Base-by-base conservation (phyloP, 257 asterid genomes). In the Solanum chilense region DNA sequence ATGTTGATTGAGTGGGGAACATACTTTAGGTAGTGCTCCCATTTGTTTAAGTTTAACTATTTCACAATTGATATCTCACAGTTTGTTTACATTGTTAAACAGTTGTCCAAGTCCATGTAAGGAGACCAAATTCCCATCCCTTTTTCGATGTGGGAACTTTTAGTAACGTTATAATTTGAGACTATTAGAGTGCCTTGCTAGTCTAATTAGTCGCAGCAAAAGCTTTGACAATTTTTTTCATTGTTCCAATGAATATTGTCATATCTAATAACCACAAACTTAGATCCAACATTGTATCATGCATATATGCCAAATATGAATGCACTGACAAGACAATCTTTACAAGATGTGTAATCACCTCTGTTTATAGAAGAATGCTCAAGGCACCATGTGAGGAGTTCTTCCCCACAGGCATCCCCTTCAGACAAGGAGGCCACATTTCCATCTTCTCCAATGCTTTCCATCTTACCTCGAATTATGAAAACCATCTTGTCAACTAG, bases 371-470 rank as follows among this genome's bases (percentile, higher is more conserved):
- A 93, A 91, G 99, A 95, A 89, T 97, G 96, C 89, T 97, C 99
- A 18, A 97, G 97, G 94, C 93, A 96, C 99, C 98, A 96, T 2
- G 98, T 94, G 83, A 96, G 97, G 82, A 97, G 99, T 90, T 97
- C 99, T 93, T 97, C 99, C 23, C 99, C 99, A 87, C 96, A 94
- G 87, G 92, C 96, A 83, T 92, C 96, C 31, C 98, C 98, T 93
- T 95, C 97, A 7, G 92, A 88, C 90, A 97, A 91, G 56, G 94
- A 87, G 86, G 90, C 91, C n/a, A 82, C 86, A 77, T 27, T 92
- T 66, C 89, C 90, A 86, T 97, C 98, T 90, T 97, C 99, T 42
- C 94, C 98, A 27, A 85, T 83, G 87, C 95, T 95, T 92, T 95
- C 94, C 94, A 94, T 92, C 86, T 89, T 92, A 14, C 99, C 99